Base-by-base conservation (phyloP, 2,329 filamentous ascomycete genomes). In the Elsinoe perseae region DNA sequence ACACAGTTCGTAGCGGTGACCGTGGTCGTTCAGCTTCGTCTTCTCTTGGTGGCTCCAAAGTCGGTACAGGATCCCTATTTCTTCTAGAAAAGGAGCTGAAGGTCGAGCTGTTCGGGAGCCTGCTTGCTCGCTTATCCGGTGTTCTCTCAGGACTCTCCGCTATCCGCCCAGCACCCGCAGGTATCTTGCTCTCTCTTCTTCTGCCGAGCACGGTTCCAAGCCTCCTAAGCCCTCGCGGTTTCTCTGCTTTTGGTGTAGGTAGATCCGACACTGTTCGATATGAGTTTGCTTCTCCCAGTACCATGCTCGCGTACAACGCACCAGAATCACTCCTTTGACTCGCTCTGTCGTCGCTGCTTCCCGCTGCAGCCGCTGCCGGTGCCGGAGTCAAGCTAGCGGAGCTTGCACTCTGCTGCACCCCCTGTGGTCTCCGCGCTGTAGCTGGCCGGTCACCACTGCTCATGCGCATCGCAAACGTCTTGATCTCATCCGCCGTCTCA, bases 401-500 rank as follows among this genome's bases (percentile, higher is more conserved):
- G 46, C 59, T 54, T 53, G 61, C 43, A 59, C 58, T 50, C 54
- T 54, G 54, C 25, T 56, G 53, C 9, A 56, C 10, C 14, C 14
- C 42, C n/a, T 56, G 53, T 16, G 53, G 53, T 36, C 53, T 44
- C 10, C 34, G 18, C 7, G 52, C 52, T 16, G 52, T 42, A n/a
- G 53, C 12, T 2, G 53, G 53, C n/a, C 59, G 61, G 54, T 64
- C 68, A 58, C 74, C 71, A 59, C 66, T 66, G 54, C 71, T 70
- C 54, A 71, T 70, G 60, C 70, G 71, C 56, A 78, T 67, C 1
- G 77, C 74, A 69, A 90, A 95, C 27, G 80, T 82, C 63, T 85
- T 85, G 60, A 98, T 92, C 73, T 98, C 93, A 66, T 86, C 86
- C 16, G 84, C 81, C 0, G 91, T 95, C 68, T 89, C 86, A 40